phyloP scores from a whole-genome alignment of 306 rosid genomes.

The Hippophae gyantsensis region DNA sequence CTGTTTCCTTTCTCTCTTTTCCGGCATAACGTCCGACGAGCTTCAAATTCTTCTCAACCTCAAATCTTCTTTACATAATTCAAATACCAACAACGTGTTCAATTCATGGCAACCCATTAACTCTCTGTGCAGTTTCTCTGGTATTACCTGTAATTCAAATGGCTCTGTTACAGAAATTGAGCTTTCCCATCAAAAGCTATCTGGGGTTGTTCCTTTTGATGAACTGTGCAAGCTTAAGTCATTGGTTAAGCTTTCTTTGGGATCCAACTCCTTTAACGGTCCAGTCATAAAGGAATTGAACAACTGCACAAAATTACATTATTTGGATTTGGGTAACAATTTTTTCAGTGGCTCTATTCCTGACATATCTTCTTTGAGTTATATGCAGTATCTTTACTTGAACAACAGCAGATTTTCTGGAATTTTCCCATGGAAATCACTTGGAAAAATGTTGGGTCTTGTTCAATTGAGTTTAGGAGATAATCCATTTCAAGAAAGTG shows the following conservation, averaged over 20 bases:
- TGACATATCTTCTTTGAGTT: constrained; percentile 33
- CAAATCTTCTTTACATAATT: constrained; percentile 24
- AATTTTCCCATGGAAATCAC: constrained; percentile 56
- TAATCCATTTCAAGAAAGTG: constrained; percentile 33
- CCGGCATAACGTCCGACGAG: constrained; percentile 26
- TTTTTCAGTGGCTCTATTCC: constrained; percentile 47
- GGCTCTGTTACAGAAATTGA: constrained; percentile 36
- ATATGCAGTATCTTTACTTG: constrained; percentile 32
- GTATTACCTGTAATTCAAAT: constrained; percentile 35
- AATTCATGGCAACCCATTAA: constrained; percentile 31
- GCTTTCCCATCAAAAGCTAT: constrained; percentile 30
- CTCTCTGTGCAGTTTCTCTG: constrained; percentile 37
- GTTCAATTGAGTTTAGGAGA: constrained; percentile 57
- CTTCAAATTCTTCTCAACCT: constrained; percentile 37
- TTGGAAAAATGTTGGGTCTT: constrained; percentile 34
- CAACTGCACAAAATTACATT: constrained; percentile 38
- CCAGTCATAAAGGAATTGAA: constrained; percentile 26
- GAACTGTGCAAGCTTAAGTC: constrained; percentile 46
- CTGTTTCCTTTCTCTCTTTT: constrained; percentile 21
- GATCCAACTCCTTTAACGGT: constrained; percentile 43
- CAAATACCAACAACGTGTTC: constrained; percentile 16
- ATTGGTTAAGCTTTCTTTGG: constrained; percentile 37
- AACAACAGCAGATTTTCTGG: constrained; percentile 53
- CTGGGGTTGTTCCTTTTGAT: constrained; percentile 45
- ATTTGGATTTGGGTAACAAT: constrained; percentile 58